Conservation (phyloP, 371 early-diverging fungal species). For the Rhizopus delemar region DNA sequence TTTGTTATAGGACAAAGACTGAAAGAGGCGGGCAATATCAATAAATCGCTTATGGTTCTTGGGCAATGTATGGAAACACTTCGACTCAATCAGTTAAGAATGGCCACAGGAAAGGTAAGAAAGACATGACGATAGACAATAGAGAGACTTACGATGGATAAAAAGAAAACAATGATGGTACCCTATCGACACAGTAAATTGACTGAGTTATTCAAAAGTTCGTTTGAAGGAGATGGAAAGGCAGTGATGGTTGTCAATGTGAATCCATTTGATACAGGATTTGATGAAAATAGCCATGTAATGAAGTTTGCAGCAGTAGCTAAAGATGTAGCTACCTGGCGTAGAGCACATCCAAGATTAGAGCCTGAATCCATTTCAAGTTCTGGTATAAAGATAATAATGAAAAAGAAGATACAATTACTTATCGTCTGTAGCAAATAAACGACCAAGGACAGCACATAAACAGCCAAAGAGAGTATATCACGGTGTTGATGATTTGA, state of each 20-base stretch:
- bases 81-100: slow-evolving; percentile 56
- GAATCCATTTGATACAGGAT: slow-evolving; percentile 65
- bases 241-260: slow-evolving; percentile 69
- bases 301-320: slow-evolving; percentile 72
- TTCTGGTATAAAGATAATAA: neutral
- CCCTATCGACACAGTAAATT: slow-evolving; percentile 73
- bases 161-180: slow-evolving; percentile 42
- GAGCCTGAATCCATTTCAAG: slow-evolving; percentile 5
- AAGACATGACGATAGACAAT: neutral
- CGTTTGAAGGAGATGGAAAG: slow-evolving; percentile 67
- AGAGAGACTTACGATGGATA: neutral
- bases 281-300: slow-evolving; percentile 61
- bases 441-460: neutral
- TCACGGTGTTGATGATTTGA: neutral
- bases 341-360: slow-evolving; percentile 35
- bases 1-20: slow-evolving; percentile 63
- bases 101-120: slow-evolving; percentile 43
- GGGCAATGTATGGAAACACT: slow-evolving; percentile 83
- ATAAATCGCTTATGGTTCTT: slow-evolving; percentile 90
- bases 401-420: neutral
- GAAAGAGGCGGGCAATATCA: slow-evolving; percentile 93
- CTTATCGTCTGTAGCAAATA: neutral
- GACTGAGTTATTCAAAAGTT: slow-evolving; percentile 69
- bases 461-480: neutral
- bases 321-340: slow-evolving; percentile 56